These are phyloP conservation scores for Talaromyces trachyspermus DNA, from an alignment of 495 filamentous ascomycete genomes.

Conservation along the genomic window DNA sequence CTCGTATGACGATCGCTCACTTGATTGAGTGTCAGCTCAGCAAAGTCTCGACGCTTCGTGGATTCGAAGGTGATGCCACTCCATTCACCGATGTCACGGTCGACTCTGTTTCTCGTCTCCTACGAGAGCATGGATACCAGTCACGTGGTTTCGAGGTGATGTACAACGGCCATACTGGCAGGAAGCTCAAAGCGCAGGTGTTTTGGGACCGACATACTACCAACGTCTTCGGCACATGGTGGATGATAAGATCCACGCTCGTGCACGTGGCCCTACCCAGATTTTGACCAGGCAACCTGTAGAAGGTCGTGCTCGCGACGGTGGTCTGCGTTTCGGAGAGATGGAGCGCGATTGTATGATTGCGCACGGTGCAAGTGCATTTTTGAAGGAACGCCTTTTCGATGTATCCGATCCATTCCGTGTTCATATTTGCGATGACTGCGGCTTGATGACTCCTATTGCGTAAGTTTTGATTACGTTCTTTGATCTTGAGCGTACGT, in stretches of 20 bases:
- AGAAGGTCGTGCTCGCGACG: slow-evolving; percentile 94
- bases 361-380: slow-evolving; percentile 89
- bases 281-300: slow-evolving; percentile 98
- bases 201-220: slow-evolving; percentile 99
- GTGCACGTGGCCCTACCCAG: slow-evolving; percentile 90
- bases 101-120: slow-evolving; percentile 78
- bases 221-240: slow-evolving; percentile 99
- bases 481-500: slow-evolving; percentile 3
- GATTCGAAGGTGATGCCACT: slow-evolving; percentile 92
- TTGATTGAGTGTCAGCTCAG: slow-evolving; percentile 97
- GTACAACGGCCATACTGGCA: slow-evolving; percentile 96
- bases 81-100: slow-evolving; percentile 98
- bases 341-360: slow-evolving; percentile 99
- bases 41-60: slow-evolving; percentile 86
- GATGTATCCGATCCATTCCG: slow-evolving; percentile 97
- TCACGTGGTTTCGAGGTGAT: slow-evolving; percentile 95
- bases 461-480: slow-evolving; percentile 60
- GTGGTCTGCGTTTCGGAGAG: slow-evolving; percentile 98
- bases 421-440: slow-evolving; percentile 98
- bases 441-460: slow-evolving; percentile 96
- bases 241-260: slow-evolving; percentile 98
- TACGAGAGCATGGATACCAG: slow-evolving; percentile 92
- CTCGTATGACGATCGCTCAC: slow-evolving; percentile 99
- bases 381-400: slow-evolving; percentile 95
- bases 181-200: slow-evolving; percentile 85